Conservation (phyloP, 2,329 filamentous ascomycete genomes). For the Lecanosticta acicola region DNA sequence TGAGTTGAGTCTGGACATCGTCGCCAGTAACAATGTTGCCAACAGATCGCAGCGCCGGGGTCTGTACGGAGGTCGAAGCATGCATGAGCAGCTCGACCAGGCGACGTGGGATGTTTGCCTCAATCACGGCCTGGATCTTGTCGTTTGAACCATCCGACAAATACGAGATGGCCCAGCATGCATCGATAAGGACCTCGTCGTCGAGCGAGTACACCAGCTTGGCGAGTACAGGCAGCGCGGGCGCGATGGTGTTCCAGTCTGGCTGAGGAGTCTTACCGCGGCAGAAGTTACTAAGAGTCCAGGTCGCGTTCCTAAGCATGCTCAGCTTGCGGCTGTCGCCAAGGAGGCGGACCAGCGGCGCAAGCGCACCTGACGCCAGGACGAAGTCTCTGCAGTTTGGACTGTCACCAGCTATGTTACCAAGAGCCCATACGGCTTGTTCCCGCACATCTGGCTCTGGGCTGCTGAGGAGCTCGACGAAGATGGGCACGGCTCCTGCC, state of each 20-base stretch:
- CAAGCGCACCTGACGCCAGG: slow-evolving; percentile 80
- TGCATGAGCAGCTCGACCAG: slow-evolving; percentile 97
- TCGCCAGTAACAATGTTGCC: slow-evolving; percentile 99
- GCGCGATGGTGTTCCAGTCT: slow-evolving; percentile 92
- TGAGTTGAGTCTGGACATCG: slow-evolving; percentile 97
- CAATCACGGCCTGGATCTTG: slow-evolving; percentile 98
- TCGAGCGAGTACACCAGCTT: slow-evolving; percentile 98
- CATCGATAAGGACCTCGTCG: slow-evolving; percentile 96
- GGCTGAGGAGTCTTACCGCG: slow-evolving; percentile 98
- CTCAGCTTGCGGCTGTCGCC: slow-evolving; percentile 97
- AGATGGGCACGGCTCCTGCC: slow-evolving; percentile 95
- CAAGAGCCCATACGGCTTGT: slow-evolving; percentile 96
- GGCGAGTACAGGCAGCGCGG: slow-evolving; percentile 86
- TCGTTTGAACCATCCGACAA: slow-evolving; percentile 97
- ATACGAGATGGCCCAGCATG: slow-evolving; percentile 99
- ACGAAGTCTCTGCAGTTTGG: slow-evolving; percentile 97
- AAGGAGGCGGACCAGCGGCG: slow-evolving; percentile 80
- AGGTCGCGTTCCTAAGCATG: slow-evolving; percentile 98
- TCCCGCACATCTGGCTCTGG: slow-evolving; percentile 96
- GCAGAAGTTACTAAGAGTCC: slow-evolving; percentile 99
- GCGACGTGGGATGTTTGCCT: slow-evolving; percentile 92
- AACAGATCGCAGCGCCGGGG: slow-evolving; percentile 90
- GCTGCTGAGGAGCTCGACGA: slow-evolving; percentile 90
- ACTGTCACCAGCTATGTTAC: slow-evolving; percentile 98
- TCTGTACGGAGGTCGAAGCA: slow-evolving; percentile 96